Conservation (phyloP, 2,329 filamentous ascomycete genomes). For the Elsinoe arachidis region DNA sequence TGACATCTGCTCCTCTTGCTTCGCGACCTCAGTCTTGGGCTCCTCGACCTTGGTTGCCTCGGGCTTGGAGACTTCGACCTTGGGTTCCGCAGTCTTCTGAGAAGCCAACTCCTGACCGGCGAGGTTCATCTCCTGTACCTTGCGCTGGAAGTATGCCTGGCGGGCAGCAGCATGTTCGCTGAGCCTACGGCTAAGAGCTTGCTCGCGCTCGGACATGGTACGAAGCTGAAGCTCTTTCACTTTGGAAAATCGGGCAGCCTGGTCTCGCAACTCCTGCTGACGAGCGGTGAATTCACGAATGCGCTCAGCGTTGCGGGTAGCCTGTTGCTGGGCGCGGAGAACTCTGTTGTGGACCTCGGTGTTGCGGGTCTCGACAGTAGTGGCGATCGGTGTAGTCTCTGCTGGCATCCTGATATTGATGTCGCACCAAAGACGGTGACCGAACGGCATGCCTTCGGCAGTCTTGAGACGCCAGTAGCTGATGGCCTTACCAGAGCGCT, state of each 20-base stretch:
- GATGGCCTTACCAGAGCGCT: conserved; percentile 67
- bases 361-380: background rate
- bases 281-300: background rate
- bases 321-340: background rate
- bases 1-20: conserved; percentile 18
- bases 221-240: background rate
- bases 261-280: background rate
- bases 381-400: background rate
- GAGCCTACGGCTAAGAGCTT: background rate
- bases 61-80: conserved; percentile 27
- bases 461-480: conserved; percentile 96
- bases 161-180: background rate
- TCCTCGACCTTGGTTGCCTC: conserved; percentile 21
- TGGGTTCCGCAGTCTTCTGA: background rate
- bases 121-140: conserved; percentile 9
- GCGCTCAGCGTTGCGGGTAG: conserved; percentile 2
- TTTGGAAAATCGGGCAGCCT: background rate
- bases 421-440: conserved; percentile 92
- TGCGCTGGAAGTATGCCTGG: conserved; percentile 4
- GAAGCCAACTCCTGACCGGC: background rate
- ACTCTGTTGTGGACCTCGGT: background rate
- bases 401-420: conserved; percentile 52
- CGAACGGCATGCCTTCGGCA: conserved; percentile 71
- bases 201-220: background rate
- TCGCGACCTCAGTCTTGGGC: conserved; percentile 17